Conservation (phyloP, 768 basidiomycete species). For the Piloderma croceum region DNA sequence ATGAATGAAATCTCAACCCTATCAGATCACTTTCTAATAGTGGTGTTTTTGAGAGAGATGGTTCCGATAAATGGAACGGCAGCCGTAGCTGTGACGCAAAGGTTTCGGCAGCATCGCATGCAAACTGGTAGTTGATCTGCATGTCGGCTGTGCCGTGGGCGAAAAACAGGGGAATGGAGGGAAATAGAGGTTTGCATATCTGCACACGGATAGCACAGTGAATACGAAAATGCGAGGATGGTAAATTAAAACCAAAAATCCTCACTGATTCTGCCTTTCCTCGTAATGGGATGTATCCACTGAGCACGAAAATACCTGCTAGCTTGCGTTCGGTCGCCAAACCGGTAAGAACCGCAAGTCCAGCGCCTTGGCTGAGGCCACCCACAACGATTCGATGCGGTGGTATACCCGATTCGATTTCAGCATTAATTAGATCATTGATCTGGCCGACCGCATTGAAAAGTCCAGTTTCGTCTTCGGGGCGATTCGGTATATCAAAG, state of each 20-base stretch:
- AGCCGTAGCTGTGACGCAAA: slow-evolving; percentile 46
- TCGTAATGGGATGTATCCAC: slow-evolving; percentile 57
- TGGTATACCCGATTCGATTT: slow-evolving; percentile 54
- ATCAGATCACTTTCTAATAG: no score
- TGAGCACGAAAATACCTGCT: slow-evolving; percentile 54
- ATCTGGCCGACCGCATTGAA: slow-evolving; percentile 42
- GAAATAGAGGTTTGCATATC: slow-evolving; percentile 45
- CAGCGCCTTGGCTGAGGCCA: slow-evolving; percentile 69
- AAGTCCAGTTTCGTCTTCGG: slow-evolving; percentile 57
- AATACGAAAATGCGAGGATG: slow-evolving; percentile 1
- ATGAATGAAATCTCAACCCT: slow-evolving; percentile 23
- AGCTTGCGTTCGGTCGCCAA: slow-evolving; percentile 46
- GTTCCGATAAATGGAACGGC: slow-evolving; percentile 15
- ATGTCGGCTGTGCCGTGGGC: slow-evolving; percentile 64
- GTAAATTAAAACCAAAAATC: neutral
- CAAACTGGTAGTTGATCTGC: slow-evolving; percentile 48
- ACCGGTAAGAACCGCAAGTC: slow-evolving; percentile 52
- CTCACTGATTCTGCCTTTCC: slow-evolving; percentile 47
- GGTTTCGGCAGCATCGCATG: slow-evolving; percentile 40
- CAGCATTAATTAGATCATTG: slow-evolving; percentile 52
- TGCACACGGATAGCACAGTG: no score
- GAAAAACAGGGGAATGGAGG: slow-evolving; percentile 64
- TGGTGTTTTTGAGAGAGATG: no score
- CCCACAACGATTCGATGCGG: slow-evolving; percentile 61
- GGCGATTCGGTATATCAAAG: slow-evolving; percentile 36